Evolutionary conservation across 768 basidiomycete genomes (phyloP).

Genomic region (Phaeotremella skinneri): DNA sequence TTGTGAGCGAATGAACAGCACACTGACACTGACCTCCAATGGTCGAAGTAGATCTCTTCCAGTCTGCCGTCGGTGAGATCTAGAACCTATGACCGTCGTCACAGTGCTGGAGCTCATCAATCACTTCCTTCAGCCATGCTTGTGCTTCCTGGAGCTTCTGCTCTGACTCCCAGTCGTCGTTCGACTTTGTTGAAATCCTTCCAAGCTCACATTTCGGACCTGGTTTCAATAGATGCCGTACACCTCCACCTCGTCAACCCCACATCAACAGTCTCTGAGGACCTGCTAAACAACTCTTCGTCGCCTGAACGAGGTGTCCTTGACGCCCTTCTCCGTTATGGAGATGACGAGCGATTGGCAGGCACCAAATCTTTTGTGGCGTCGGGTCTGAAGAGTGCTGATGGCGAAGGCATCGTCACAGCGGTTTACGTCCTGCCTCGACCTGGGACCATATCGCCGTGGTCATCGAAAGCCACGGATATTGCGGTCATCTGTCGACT

Average conservation of each 20-base stretch:
- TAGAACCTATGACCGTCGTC: too few relatives aligned
- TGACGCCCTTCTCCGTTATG: constrained; percentile 74
- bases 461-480: constrained; percentile 99
- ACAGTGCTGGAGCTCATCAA: too few relatives aligned
- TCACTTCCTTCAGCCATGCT: constrained; percentile 60
- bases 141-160: constrained; percentile 71
- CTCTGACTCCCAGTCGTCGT: constrained; percentile 69
- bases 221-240: constrained; percentile 73
- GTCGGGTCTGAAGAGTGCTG: constrained; percentile 51
- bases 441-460: constrained; percentile 89
- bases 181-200: constrained; percentile 64
- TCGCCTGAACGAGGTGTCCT: constrained; percentile 61
- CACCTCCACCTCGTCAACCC: constrained; percentile 83
- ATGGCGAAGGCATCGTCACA: constrained; percentile 46
- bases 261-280: constrained; percentile 55
- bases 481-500: constrained; percentile 86
- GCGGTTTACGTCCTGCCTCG: constrained; percentile 75
- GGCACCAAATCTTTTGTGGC: constrained; percentile 39
- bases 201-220: constrained; percentile 57
- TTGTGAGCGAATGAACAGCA: too few relatives aligned
- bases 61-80: too few relatives aligned
- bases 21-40: too few relatives aligned
- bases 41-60: too few relatives aligned
- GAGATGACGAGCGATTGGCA: constrained; percentile 60
- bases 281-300: constrained; percentile 55